Base-by-base conservation (phyloP, 228 moss, liverwort and hornwort species). In the Sphagnum fallax region DNA sequence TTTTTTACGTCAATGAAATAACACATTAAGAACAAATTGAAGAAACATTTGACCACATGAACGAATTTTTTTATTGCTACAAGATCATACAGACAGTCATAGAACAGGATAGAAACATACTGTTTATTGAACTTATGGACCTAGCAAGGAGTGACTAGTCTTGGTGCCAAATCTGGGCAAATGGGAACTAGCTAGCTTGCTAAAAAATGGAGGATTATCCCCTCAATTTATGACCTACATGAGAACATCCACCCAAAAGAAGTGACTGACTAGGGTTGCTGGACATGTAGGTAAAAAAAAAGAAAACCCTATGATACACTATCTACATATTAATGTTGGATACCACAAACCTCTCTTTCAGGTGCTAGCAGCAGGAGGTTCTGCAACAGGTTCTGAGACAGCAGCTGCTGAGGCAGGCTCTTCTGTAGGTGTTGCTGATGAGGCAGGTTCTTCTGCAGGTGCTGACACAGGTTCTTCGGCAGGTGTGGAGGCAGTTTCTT, bases 371-470 rank as follows among this genome's bases (percentile, higher is more conserved):
- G 59, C 59, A 60, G 59, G 12, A 60, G 59, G 11, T 11, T 11
- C 59, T 11, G 15, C 59, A 60, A 60, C 59, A 60, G 11, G 12
- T 2, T 11, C 3, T 11, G 59, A 11, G 59, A 60, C 59, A 60
- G 59, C 59, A 60, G 59, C 59, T 11, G 61, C 61, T 61, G 61
- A 14, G 61, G 61, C 61, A 61, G 61, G n/a, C 61, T 61, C 61
- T 18, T 14, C 5, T 18, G 61, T 61, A 5, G 61, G 61, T 14
- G 61, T 61, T 14, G 61, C 6, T 61, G n/a, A 14, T n/a, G 61
- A n/a, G 18, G 61, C 61, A 61, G 61, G 18, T 5, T n/a, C 61
- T 18, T 5, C 61, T 14, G 61, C 61, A 61, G n/a, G n/a, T 5
- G 61, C 61, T 18, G n/a, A n/a, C 6, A 61, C 61, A 18, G 61